Evolutionary conservation across 1,139 yeast genomes (phyloP), one percentile per base, ranked within the genome.

Genomic region (Blastobotrys malaysiensis): DNA sequence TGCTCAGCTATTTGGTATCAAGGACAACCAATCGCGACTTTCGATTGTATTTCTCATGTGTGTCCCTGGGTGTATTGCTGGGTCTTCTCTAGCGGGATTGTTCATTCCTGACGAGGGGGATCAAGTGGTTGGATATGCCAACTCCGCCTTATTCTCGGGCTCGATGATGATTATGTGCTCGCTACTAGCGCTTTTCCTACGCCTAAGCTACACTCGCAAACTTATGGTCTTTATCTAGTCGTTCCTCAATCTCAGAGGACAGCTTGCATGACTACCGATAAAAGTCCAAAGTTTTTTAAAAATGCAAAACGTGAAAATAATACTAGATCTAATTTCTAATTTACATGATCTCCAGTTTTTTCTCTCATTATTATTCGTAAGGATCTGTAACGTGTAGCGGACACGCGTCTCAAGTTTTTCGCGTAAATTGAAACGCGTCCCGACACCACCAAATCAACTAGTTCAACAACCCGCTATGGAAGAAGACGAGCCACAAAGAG

Each of bases 11-110:
- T 64, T 65, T 58, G 68, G 67, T 1, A 77, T 82, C 11, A 78
- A 80, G 31, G 77, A 75, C 52, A 48, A 60, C n/a, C 52, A 57
- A 4, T 54, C 79, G 57, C 76, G 86, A 24, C 81, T 81, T 61
- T 83, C 86, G 0, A 72, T 82, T 65, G 79, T 82, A 61, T 80
- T 80, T 59, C 70, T 81, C 39, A 77, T 82, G 52, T 75, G 83
- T 1, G 58, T 59, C 1, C 79, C 83, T 57, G 79, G 80, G 43
- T 74, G 80, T 11, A 67, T 84, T 51, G 73, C 75, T 1, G 74
- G 79, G 2, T 69, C 80, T 55, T 80, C 82, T 31, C 69, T 79
- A 47, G 75, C 77, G 3, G 81, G 82, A 46, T 76, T 77, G 9
- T 74, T 79, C 45, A 47, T 66, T 14, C 63, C 62, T 4, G 51